A percentile compares a stretch with the other conserved stretches of the same genome.
Conservation (phyloP, 805 yeast genomes). For the Cyberlindnera misumaiensis region DNA sequence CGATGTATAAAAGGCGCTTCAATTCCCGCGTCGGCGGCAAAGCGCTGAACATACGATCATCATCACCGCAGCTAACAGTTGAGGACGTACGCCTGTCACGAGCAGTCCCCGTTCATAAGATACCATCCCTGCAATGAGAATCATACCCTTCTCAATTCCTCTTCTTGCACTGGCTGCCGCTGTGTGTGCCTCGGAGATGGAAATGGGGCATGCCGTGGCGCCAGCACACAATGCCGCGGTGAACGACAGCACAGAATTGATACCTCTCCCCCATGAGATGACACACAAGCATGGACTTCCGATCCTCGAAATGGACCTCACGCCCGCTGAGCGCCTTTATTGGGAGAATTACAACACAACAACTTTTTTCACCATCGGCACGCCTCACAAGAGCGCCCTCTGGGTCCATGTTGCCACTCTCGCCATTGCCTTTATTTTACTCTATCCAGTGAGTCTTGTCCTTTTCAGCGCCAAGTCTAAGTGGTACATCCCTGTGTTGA, state of each 20-base stretch:
- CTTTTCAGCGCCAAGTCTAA: constrained; percentile 52
- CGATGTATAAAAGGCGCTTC: not conserved
- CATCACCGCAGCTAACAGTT: no score
- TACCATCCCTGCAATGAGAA: constrained; percentile 2
- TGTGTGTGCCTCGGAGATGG: constrained; percentile 12
- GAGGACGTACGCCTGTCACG: no score
- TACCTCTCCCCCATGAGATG: constrained; percentile 42
- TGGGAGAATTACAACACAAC: constrained; percentile 81
- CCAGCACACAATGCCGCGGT: not conserved
- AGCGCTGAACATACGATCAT: no score
- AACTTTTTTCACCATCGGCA: constrained; percentile 53
- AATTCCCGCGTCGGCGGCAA: no score
- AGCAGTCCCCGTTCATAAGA: no score
- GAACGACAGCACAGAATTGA: constrained; percentile 10
- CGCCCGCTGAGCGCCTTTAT: constrained; percentile 64
- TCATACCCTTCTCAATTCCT: constrained; percentile 1
- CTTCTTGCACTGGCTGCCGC: constrained; percentile 4
- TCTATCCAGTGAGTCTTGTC: constrained; percentile 66
- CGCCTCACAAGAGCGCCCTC: constrained; percentile 45
- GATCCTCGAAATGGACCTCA: constrained; percentile 56
- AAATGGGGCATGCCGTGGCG: constrained; percentile 12
- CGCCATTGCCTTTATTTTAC: constrained; percentile 37
- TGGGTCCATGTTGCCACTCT: constrained; percentile 46
- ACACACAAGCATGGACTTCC: constrained; percentile 64
- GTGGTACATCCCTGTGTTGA: constrained; percentile 51